Conservation (phyloP, 768 basidiomycete genomes). For the Gloeopeniophorella convolvens region DNA sequence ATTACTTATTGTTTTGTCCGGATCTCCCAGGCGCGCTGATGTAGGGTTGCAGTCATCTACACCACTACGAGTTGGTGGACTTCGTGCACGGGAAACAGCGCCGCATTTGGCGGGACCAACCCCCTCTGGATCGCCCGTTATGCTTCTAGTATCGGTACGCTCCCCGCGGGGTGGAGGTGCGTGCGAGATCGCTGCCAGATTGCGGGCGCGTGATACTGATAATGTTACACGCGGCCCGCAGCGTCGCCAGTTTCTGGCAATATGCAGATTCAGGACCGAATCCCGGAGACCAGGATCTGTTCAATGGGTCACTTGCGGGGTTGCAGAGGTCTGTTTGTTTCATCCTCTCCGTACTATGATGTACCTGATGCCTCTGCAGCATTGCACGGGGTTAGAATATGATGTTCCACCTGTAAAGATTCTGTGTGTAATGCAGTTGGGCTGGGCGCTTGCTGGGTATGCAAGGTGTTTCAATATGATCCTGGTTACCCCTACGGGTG, state of each 20-base stretch:
- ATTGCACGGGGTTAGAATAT: no score
- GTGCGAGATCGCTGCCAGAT: no score
- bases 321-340: slow-evolving; percentile 40
- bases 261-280: slow-evolving; percentile 50
- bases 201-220: background rate
- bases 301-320: slow-evolving; percentile 45
- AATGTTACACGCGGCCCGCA: slow-evolving; percentile 15
- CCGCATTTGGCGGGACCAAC: slow-evolving; percentile 43
- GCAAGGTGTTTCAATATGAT: no score
- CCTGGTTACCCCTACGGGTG: no score
- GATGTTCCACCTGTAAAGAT: no score
- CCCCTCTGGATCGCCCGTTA: slow-evolving; percentile 59
- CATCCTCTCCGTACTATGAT: no score
- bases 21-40: background rate
- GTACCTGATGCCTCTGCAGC: no score
- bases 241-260: slow-evolving; percentile 55
- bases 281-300: slow-evolving; percentile 53
- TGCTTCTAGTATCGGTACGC: slow-evolving; percentile 41
- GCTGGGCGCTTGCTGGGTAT: no score
- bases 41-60: slow-evolving; percentile 47
- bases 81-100: slow-evolving; percentile 55
- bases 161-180: slow-evolving; percentile 54
- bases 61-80: slow-evolving; percentile 66
- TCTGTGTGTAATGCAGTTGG: no score
- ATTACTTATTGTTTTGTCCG: background rate